Base-by-base conservation (phyloP, 2,329 filamentous ascomycete species). In the Mollisia scopiformis region DNA sequence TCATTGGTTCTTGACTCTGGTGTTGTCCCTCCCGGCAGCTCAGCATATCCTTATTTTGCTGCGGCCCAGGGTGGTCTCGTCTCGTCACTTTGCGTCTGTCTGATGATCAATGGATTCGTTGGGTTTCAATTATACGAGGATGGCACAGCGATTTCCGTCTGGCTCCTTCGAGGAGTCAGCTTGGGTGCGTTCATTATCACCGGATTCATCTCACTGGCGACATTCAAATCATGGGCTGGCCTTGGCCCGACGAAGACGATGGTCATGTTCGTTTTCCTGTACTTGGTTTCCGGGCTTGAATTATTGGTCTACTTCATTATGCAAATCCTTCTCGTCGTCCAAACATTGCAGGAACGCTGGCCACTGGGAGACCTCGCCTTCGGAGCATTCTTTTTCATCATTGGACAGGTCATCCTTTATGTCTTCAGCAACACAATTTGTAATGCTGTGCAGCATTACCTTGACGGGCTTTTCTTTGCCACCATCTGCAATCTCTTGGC, bases 71-170 rank as follows among this genome's bases (percentile, higher is more conserved):
- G 89, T 65, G 95, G 94, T 14, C 81, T 99, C 56, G 82, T 88
- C 23, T 97, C 92, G 35, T 92, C 95, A 0, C 84, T 96, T 28
- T 89, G 95, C 74, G 94, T 92, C 27, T 96, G 90, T 75, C 82
- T 99, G 58, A 80, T 98, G 70, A 93, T 99, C 81, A 98, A 98
- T 76, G 95, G 95, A 46, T 99, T 99, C 73, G 94, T 99, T 57
- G 95, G 95, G 33, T 99, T 99, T 77, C 95, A 98, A 77, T 82
- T 99, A 13, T 99, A 99, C 76, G 95, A 99, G 77, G 95, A 99
- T 72, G 95, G 95, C 54, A 99, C 95, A 1, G 89, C 90, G 1
- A 80, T 98, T 41, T 97, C 93, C 0, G 88, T 99, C 46, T 99
- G 95, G 95, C 87, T 97, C 69, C 80, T 99, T 63, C 88, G 94